Base-by-base conservation (phyloP, 2,329 filamentous ascomycete species). In the Neophaeococcomyces mojaviensis region DNA sequence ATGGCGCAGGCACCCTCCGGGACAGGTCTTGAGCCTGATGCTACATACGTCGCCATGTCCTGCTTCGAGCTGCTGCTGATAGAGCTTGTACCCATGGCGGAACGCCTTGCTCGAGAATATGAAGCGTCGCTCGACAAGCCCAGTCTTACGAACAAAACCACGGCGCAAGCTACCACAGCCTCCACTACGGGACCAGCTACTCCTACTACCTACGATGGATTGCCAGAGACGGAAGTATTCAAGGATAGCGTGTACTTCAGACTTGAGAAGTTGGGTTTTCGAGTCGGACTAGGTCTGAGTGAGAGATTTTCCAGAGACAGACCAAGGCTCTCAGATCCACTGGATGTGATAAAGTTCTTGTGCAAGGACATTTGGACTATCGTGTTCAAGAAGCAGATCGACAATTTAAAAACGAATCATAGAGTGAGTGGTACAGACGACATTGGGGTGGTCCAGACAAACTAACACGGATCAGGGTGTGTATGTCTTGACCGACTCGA, bases 381-480 rank as follows among this genome's bases (percentile, higher is more conserved):
- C 16, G 79, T 96, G 13, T 98, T 96, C 67, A 78, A 86, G 63
- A 98, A 98, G 68, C 94, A 97, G 65, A 87, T 98, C 61, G 92
- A 98, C 67, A 98, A 98, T 64, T 75, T 98, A 38, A 98, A 98
- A 69, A 98, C 92, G 7, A 98, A 98, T 62, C 92, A 98, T 64
- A 75, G 92, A 58, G 84, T 88, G 70, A 15, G 73, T 49, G 35
- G 34, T n/a, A 34, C n/a, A n/a, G n/a, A n/a, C n/a, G n/a, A n/a
- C 26, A n/a, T 34, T 31, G 15, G 34, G 5, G 16, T n/a, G 24
- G 15, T 18, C 18, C 3, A 22, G 19, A 12, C 28, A 16, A 30
- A 47, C 37, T 43, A 28, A 48, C 20, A 19, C 18, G 40, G 13
- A 26, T 46, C 49, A 87, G 82, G 92, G 92, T 41, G 88, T 97